phyloP scores from a whole-genome alignment of 2,329 filamentous ascomycete species.

The Aspergillus amoenus region DNA sequence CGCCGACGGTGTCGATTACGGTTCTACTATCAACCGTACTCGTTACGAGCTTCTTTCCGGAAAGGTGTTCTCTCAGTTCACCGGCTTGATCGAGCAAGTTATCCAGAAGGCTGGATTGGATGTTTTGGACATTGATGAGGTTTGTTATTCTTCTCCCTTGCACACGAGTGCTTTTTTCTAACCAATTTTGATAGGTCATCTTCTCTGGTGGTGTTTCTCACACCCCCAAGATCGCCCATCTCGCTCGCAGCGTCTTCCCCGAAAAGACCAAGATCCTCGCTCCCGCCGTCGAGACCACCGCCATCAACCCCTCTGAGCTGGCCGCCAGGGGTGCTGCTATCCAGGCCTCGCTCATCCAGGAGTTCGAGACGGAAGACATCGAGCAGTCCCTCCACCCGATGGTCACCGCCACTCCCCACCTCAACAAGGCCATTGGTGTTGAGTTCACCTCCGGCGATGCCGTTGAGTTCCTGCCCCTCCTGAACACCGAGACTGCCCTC shows the following conservation, averaged over 20 bases:
- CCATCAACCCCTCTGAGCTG: slow-evolving; percentile 93
- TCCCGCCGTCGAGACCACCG: slow-evolving; percentile 71
- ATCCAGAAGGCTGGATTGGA: slow-evolving; percentile 92
- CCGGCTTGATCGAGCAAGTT: slow-evolving; percentile 76
- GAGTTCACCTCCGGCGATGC: slow-evolving; percentile 62
- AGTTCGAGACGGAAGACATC: slow-evolving; percentile 91
- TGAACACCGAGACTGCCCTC: slow-evolving; percentile 83
- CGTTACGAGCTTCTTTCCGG: slow-evolving; percentile 86
- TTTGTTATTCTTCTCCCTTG: slow-evolving; percentile 19
- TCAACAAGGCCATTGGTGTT: slow-evolving; percentile 84
- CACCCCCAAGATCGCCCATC: slow-evolving; percentile 86
- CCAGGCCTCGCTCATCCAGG: slow-evolving; percentile 89
- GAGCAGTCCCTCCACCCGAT: slow-evolving; percentile 94
- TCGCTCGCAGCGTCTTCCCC: slow-evolving; percentile 78
- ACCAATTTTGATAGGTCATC: slow-evolving; percentile 60
- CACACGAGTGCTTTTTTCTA: background rate
- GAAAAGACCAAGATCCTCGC: slow-evolving; percentile 75
- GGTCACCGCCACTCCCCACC: slow-evolving; percentile 90
- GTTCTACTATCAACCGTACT: slow-evolving; percentile 85
- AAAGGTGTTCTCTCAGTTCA: slow-evolving; percentile 87
- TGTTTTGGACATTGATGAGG: slow-evolving; percentile 86
- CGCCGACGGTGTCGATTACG: slow-evolving; percentile 85
- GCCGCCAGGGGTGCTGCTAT: slow-evolving; percentile 87
- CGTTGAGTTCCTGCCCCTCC: slow-evolving; percentile 75
- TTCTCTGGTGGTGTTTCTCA: slow-evolving; percentile 89